These are phyloP conservation scores for Massariosphaeria phaeospora DNA, from an alignment of 495 filamentous ascomycete genomes.

Conservation along the genomic window DNA sequence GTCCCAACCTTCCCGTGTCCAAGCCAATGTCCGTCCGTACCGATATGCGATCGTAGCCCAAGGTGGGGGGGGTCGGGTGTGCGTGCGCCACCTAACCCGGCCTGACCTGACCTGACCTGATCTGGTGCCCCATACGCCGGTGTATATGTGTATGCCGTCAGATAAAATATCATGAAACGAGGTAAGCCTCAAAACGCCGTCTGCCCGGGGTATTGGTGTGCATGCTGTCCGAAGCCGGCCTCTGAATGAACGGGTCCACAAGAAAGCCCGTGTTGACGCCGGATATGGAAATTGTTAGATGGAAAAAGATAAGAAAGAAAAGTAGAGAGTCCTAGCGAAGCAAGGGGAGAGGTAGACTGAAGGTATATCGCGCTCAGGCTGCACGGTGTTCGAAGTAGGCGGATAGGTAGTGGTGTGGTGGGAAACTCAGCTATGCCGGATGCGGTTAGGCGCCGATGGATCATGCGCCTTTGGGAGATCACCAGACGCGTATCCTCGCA, in stretches of 20 bases:
- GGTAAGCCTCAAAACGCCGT: constrained; percentile 22
- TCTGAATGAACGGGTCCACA: constrained; percentile 2
- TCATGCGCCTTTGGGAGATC: constrained; percentile 17
- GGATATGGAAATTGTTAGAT: constrained; percentile 6
- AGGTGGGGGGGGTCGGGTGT: neutral
- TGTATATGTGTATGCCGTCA: constrained; percentile 1
- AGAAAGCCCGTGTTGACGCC: constrained; percentile 1
- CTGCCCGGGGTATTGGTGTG: constrained; percentile 26
- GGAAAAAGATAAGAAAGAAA: constrained; percentile 2
- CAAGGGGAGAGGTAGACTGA: neutral
- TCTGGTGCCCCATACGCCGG: neutral
- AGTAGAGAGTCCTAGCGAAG: constrained; percentile 1
- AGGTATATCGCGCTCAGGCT: constrained; percentile 10
- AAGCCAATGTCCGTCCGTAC: constrained; percentile 5
- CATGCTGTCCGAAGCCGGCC: constrained; percentile 14
- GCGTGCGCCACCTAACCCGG: constrained; percentile 4
- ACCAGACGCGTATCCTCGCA: constrained; percentile 19
- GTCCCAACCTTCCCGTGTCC: too few relatives aligned
- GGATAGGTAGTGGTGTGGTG: constrained; percentile 8
- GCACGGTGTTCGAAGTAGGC: constrained; percentile 10
- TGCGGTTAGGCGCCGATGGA: constrained; percentile 9
- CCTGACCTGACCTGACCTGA: too few relatives aligned
- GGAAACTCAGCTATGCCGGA: constrained; percentile 7
- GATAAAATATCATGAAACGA: constrained; percentile 12
- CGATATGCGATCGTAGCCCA: constrained; percentile 9